These are phyloP conservation scores for Aspergillus candidus DNA, from an alignment of 2,329 filamentous ascomycete species.

Conservation along the genomic window DNA sequence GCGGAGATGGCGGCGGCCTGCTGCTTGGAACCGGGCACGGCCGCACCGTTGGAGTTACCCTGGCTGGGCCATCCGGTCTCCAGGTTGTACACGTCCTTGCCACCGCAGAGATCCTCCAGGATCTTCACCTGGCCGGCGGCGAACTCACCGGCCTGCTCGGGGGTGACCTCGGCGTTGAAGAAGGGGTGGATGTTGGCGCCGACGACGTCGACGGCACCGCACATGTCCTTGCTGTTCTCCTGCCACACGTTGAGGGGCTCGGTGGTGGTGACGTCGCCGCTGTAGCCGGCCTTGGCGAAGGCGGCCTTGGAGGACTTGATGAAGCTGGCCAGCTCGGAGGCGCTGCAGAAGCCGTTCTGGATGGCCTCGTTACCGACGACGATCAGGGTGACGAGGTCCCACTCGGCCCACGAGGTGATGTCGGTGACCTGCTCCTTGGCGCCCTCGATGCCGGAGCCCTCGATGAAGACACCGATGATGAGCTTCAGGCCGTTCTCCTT, in stretches of 20 bases:
- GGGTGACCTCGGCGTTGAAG: constrained; percentile 69
- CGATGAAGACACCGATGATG: constrained; percentile 84
- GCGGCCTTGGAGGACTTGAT: constrained; percentile 60
- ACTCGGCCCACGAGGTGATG: constrained; percentile 67
- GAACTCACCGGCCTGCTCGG: constrained; percentile 67
- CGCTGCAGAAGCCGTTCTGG: constrained; percentile 64
- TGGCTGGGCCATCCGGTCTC: constrained; percentile 84
- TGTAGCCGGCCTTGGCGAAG: constrained; percentile 63
- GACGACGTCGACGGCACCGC: constrained; percentile 67
- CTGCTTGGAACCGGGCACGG: constrained; percentile 59
- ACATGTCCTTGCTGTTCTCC: constrained; percentile 55
- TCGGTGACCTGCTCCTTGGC: constrained; percentile 67
- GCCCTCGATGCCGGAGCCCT: constrained; percentile 53
- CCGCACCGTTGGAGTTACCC: constrained; percentile 65
- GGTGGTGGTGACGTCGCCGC: constrained; percentile 70
- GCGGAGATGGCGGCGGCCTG: constrained; percentile 67
- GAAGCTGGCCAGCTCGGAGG: constrained; percentile 61
- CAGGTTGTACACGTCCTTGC: constrained; percentile 70
- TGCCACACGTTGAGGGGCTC: constrained; percentile 79
- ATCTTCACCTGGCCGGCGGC: constrained; percentile 66
- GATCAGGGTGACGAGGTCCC: constrained; percentile 69
- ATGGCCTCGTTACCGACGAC: constrained; percentile 89
- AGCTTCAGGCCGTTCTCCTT: constrained; percentile 63
- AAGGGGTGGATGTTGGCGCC: constrained; percentile 88
- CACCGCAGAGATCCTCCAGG: constrained; percentile 63